phyloP scores from a whole-genome alignment of 1,139 yeast genomes.

The Suhomyces taliae region DNA sequence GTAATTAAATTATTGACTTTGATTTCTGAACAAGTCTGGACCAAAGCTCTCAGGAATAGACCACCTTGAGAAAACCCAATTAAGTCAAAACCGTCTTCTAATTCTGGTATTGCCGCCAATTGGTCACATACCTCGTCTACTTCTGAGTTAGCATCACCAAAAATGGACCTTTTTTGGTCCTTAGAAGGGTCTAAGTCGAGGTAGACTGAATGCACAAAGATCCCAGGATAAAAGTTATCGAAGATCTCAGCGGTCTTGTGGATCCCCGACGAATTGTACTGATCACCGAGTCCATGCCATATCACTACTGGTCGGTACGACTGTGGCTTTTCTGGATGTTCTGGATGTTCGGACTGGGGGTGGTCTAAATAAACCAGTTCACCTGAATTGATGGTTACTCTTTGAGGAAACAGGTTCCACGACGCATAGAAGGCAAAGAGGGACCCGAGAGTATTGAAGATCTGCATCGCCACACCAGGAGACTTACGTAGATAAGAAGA shows the following conservation, averaged over 20 bases:
- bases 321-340: no score
- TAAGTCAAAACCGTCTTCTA: slow-evolving; percentile 62
- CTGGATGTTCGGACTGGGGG: no score
- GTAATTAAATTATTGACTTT: slow-evolving; percentile 59
- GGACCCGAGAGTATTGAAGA: no score
- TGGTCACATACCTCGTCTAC: slow-evolving; percentile 41
- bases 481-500: no score
- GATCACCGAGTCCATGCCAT: slow-evolving; percentile 88
- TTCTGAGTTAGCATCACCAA: slow-evolving; percentile 58
- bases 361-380: no score
- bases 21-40: slow-evolving; percentile 54
- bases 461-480: no score
- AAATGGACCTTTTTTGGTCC: slow-evolving; percentile 56
- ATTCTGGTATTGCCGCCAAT: slow-evolving; percentile 38
- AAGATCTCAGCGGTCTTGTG: slow-evolving; percentile 45
- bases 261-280: slow-evolving; percentile 64
- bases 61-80: slow-evolving; percentile 89
- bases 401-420: no score
- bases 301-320: slow-evolving; percentile 56
- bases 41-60: slow-evolving; percentile 62
- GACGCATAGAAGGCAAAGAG: no score
- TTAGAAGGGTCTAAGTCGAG: slow-evolving; percentile 48
- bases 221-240: slow-evolving; percentile 47
- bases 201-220: slow-evolving; percentile 52
- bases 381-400: no score